Evolutionary conservation across 1,284 basidiomycete species (phyloP).

Genomic region (Xerocomus nothofagi): DNA sequence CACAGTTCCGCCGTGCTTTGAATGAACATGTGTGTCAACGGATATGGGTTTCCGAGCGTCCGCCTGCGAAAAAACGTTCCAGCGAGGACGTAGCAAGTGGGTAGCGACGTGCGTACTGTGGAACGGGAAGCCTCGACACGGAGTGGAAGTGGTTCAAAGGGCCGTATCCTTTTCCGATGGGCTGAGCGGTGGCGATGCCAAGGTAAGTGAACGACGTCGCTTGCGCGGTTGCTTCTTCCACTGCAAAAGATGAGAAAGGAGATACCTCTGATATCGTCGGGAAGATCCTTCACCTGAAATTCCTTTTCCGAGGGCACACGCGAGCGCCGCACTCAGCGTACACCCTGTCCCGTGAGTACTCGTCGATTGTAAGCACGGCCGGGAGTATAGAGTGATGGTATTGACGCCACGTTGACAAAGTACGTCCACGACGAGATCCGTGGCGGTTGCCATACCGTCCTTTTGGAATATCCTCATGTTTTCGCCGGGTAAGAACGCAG

Average conservation of each 20-base stretch:
- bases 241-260: conserved; percentile 33
- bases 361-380: conserved; percentile 63
- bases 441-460: conserved; percentile 11
- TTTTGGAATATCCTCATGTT: conserved; percentile 63
- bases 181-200: conserved; percentile 72
- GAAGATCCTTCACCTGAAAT: conserved; percentile 41
- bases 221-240: conserved; percentile 55
- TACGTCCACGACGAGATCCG: conserved; percentile 73
- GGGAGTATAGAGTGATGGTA: conserved; percentile 56
- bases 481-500: conserved; percentile 46
- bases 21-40: conserved; percentile 70
- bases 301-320: conserved; percentile 58
- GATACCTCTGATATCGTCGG: not conserved
- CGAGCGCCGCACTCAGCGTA: conserved; percentile 84
- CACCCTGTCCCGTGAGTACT: conserved; percentile 95
- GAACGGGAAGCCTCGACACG: conserved; percentile 51
- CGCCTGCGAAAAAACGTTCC: conserved; percentile 43
- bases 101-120: conserved; percentile 48
- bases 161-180: conserved; percentile 78
- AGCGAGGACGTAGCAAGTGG: not conserved
- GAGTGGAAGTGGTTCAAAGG: conserved; percentile 87
- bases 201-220: conserved; percentile 76
- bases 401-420: conserved; percentile 47
- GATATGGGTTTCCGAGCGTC: conserved; percentile 62
- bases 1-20: conserved; percentile 56